These are phyloP conservation scores for Echinosophora koreensis DNA, from an alignment of 306 rosid genomes.

Conservation along the genomic window DNA sequence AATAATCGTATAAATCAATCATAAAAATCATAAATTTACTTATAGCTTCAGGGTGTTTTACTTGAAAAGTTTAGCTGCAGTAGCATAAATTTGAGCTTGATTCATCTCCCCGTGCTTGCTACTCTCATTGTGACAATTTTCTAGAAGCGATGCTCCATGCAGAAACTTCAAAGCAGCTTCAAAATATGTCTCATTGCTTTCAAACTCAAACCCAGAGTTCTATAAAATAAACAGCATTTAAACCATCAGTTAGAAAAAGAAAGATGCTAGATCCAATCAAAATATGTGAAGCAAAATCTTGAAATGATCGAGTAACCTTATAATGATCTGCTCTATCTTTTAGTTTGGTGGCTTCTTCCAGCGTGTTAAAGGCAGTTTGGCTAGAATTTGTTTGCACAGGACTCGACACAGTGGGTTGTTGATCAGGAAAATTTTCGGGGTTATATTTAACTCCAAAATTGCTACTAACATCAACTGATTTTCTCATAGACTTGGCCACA, in stretches of 20 bases:
- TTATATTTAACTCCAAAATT: constrained; percentile 45
- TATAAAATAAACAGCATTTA: constrained; percentile 44
- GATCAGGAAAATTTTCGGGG: constrained; percentile 54
- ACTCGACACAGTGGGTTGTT: constrained; percentile 53
- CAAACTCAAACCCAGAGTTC: constrained; percentile 76
- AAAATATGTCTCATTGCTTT: constrained; percentile 84
- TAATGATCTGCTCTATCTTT: constrained; percentile 69
- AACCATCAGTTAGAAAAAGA: constrained; percentile 30
- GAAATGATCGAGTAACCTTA: constrained; percentile 66
- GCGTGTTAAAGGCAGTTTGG: constrained; percentile 55
- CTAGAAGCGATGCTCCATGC: constrained; percentile 76
- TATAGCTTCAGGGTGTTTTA: constrained; percentile 27
- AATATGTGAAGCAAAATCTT: constrained; percentile 44
- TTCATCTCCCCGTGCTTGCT: constrained; percentile 67
- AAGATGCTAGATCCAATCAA: constrained; percentile 38
- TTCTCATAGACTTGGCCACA: constrained; percentile 50
- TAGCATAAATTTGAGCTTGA: constrained; percentile 67
- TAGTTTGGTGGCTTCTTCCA: constrained; percentile 70
- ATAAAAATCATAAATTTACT: constrained; percentile 29
- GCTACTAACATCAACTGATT: constrained; percentile 47
- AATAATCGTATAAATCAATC: constrained; percentile 29
- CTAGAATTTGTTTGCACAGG: constrained; percentile 53
- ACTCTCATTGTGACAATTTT: constrained; percentile 60
- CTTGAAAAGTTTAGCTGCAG: constrained; percentile 81
- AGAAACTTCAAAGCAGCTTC: constrained; percentile 92